Evolutionary conservation across 75 land plant species (phyloP).

Genomic region (Isoetes taiwanensis): DNA sequence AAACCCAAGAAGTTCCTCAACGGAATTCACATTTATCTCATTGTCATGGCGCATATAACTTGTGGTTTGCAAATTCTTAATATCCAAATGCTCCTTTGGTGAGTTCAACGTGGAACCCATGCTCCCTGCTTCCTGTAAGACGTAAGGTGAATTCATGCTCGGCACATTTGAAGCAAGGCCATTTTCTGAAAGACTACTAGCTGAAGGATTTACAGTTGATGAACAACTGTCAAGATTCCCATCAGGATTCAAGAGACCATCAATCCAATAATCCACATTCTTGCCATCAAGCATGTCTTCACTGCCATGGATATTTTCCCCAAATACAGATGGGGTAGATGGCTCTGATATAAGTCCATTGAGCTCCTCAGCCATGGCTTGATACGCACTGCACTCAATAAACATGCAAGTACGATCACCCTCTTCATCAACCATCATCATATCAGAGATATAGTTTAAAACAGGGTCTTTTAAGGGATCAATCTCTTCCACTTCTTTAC

Average conservation of each 20-base stretch:
- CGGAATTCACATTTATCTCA: no score
- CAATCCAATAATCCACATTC: slow-evolving; percentile 13
- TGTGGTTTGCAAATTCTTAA: no score
- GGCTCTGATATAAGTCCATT: slow-evolving; percentile 39
- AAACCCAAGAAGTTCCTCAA: no score
- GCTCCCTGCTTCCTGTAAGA: no score
- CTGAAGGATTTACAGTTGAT: no score
- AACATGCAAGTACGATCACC: slow-evolving; percentile 46
- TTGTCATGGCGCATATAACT: no score
- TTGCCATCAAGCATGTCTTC: slow-evolving; percentile 1
- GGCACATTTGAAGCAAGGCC: no score
- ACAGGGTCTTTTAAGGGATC: slow-evolving; percentile 12
- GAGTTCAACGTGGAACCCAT: no score
- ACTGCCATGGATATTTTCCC: not conserved
- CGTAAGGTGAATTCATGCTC: no score
- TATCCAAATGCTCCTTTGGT: no score
- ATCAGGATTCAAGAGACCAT: not conserved
- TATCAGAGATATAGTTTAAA: slow-evolving; percentile 36
- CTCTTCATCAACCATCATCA: slow-evolving; percentile 67
- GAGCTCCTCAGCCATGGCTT: slow-evolving; percentile 57
- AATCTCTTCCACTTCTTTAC: not conserved
- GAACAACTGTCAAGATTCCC: no score
- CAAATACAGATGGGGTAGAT: slow-evolving; percentile 8
- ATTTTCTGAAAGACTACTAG: no score
- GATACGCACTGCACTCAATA: slow-evolving; percentile 38